Evolutionary conservation across 75 land plant species (phyloP), one percentile per base, ranked within the genome.

Genomic region (Pinus tabuliformis): DNA sequence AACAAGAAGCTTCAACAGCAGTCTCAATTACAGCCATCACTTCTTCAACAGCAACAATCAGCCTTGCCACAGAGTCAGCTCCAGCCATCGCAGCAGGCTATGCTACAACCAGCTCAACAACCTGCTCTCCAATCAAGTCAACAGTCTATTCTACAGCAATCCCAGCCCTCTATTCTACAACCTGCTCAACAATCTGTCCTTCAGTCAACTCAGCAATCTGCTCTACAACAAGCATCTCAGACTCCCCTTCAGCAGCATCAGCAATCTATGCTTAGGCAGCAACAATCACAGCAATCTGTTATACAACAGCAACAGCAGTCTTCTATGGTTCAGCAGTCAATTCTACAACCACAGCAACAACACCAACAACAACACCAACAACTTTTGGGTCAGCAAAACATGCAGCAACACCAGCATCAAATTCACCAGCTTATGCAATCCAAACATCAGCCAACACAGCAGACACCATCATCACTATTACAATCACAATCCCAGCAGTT

Each of bases 1-100:
- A 54, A 73, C 16, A 71, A 75, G 73, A 56, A 72, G 42, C 15
- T 33, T 30, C 77, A 75, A 74, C 78, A 74, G n/a, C 77, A 79
- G 76, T 16, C 17, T 1, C 37, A 64, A 65, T 20, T 17, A 73
- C 37, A 65, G 18, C 7, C 42, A 36, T 17, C 68, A 37, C 37
- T 37, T 6, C 70, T 65, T 64, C 68, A 64, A 13, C 42, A 64
- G n/a, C 45, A 62, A 36, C 68, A 68, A 17, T 39, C 30, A 17
- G 65, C 30, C 37, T 6, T 65, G 49, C 70, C 36, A 36, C 70
- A 37, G 37, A 37, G 37, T n/a, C 70, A 65, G 70, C 70, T 65
- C 49, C 70, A 37, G 0, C 17, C 49, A 4, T 65, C 70, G 36
- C 70, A 65, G 17, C 70, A 65, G 70, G 36, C 70, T 65, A 65